These are phyloP conservation scores for Erysimum cheiri DNA, from an alignment of 441 rosid species.

Conservation along the genomic window DNA sequence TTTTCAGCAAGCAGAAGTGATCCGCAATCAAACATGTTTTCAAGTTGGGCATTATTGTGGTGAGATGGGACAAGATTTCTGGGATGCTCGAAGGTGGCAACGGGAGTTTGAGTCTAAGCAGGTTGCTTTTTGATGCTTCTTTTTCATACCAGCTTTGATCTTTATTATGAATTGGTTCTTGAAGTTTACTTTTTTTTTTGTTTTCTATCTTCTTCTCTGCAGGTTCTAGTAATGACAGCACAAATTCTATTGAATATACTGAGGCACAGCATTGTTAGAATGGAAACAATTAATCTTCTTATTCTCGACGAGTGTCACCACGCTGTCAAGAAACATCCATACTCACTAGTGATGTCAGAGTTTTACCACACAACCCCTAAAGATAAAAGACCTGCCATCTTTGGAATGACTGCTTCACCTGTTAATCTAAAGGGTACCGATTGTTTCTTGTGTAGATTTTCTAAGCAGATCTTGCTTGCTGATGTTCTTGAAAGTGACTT, in stretches of 20 bases:
- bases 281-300: constrained; percentile 91
- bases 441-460: constrained; percentile 21
- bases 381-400: constrained; percentile 94
- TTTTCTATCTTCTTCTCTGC: constrained; percentile 14
- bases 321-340: constrained; percentile 99
- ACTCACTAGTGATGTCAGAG: constrained; percentile 99
- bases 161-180: not conserved
- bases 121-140: constrained; percentile 51
- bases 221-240: constrained; percentile 99
- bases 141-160: not conserved
- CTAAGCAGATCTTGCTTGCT: constrained; percentile 21
- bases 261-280: constrained; percentile 96
- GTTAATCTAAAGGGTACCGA: constrained; percentile 90
- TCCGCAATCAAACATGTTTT: constrained; percentile 75
- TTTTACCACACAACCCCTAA: constrained; percentile 92
- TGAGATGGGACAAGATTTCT: constrained; percentile 99
- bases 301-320: constrained; percentile 99
- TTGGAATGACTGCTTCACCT: constrained; percentile 99
- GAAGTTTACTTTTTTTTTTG: not conserved
- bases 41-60: constrained; percentile 98
- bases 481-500: not conserved
- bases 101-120: constrained; percentile 95
- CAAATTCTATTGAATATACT: constrained; percentile 95
- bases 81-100: constrained; percentile 98
- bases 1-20: constrained; percentile 97